These are phyloP conservation scores for Skeletonema menzelii DNA, from an alignment of 108 stramenopile species.

Conservation along the genomic window DNA sequence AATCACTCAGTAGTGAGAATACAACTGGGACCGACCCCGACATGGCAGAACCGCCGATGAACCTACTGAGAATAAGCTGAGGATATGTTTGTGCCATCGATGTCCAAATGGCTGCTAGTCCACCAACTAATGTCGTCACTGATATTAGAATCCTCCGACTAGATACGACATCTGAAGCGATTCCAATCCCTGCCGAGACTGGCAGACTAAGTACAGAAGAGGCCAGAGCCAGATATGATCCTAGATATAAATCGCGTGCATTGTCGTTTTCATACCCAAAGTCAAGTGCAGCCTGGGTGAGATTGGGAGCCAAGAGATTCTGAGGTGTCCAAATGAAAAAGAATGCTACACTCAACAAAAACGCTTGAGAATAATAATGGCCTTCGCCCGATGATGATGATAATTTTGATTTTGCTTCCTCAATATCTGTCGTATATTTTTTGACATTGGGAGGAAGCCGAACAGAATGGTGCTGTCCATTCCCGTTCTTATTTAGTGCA, in stretches of 20 bases:
- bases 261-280: slow-evolving; percentile 34
- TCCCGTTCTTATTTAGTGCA: neutral
- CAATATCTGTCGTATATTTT: neutral
- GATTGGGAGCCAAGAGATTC: slow-evolving; percentile 75
- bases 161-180: slow-evolving; percentile 62
- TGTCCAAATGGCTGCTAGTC: slow-evolving; percentile 45
- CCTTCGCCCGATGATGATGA: slow-evolving; percentile 34
- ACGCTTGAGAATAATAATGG: slow-evolving; percentile 56
- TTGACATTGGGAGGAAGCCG: neutral
- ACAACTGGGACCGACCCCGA: slow-evolving; percentile 66
- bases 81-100: slow-evolving; percentile 41
- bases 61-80: slow-evolving; percentile 48
- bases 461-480: neutral
- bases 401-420: neutral
- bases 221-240: slow-evolving; percentile 61
- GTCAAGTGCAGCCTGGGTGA: slow-evolving; percentile 62
- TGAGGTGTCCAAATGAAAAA: slow-evolving; percentile 67
- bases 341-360: slow-evolving; percentile 66
- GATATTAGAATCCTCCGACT: slow-evolving; percentile 57
- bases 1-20: slow-evolving; percentile 71
- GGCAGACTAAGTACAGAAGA: slow-evolving; percentile 68
- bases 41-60: slow-evolving; percentile 68
- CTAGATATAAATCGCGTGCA: slow-evolving; percentile 71
- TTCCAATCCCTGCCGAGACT: slow-evolving; percentile 57
- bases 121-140: slow-evolving; percentile 46